Evolutionary conservation across 495 filamentous ascomycete genomes (phyloP).

Genomic region (Penicillium atrosanguineum): DNA sequence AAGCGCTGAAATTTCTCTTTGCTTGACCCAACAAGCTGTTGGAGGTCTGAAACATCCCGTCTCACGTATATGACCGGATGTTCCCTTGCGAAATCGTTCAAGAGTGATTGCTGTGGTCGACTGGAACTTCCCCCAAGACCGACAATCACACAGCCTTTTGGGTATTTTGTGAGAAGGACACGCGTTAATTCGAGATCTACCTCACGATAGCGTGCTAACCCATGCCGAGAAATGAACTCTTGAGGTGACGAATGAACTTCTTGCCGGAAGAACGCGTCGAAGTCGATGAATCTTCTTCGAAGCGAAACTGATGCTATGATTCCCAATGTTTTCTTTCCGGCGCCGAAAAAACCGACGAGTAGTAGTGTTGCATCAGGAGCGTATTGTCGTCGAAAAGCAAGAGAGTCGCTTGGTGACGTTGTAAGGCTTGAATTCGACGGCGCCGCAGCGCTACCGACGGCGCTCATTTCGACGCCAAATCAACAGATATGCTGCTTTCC

Average conservation of each 20-base stretch:
- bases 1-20: slow-evolving; percentile 49
- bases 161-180: slow-evolving; percentile 43
- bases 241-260: slow-evolving; percentile 53
- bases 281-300: slow-evolving; percentile 62
- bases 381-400: slow-evolving; percentile 12
- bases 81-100: slow-evolving; percentile 30
- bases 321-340: slow-evolving; percentile 67
- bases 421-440: background rate
- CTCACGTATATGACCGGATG: slow-evolving; percentile 68
- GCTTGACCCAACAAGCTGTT: slow-evolving; percentile 8
- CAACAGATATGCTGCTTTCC: no score
- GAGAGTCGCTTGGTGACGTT: background rate
- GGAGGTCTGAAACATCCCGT: slow-evolving; percentile 53
- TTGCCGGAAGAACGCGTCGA: slow-evolving; percentile 61
- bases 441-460: background rate
- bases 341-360: slow-evolving; percentile 66
- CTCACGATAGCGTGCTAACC: slow-evolving; percentile 54
- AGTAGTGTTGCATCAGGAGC: slow-evolving; percentile 56
- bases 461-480: slow-evolving; percentile 1
- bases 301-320: slow-evolving; percentile 70
- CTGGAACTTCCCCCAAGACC: slow-evolving; percentile 31
- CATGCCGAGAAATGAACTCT: slow-evolving; percentile 55
- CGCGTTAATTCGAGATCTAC: slow-evolving; percentile 54
- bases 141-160: slow-evolving; percentile 61
- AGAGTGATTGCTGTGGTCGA: slow-evolving; percentile 14